phyloP scores from a whole-genome alignment of 2,329 filamentous ascomycete species.

The Nigrospora sphaerica region DNA sequence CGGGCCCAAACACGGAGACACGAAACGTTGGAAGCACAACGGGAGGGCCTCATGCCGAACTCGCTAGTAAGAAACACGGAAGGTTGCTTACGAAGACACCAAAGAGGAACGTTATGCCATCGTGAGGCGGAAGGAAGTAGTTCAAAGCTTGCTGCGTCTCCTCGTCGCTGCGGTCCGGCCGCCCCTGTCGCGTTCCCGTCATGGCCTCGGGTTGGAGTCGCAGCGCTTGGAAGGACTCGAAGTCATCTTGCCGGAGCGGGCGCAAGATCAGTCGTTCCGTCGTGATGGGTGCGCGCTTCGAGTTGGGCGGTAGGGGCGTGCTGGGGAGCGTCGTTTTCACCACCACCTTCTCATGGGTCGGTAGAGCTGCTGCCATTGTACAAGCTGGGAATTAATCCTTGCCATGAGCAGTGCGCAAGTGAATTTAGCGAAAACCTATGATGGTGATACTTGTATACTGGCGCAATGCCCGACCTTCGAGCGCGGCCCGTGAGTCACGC shows the following conservation, averaged over 20 bases:
- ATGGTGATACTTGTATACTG: too few species aligned
- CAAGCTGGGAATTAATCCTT: too few species aligned
- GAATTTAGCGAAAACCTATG: background rate
- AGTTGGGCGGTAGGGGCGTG: conserved; percentile 12
- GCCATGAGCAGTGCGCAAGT: background rate
- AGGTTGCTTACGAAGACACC: background rate
- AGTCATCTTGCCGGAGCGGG: conserved; percentile 12
- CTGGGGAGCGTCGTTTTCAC: conserved; percentile 15
- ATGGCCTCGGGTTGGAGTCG: conserved; percentile 16
- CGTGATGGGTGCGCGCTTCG: conserved; percentile 9
- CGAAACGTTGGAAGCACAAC: too few species aligned
- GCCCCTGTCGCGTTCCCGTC: conserved; percentile 12
- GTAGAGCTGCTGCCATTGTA: too few species aligned
- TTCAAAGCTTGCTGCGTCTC: conserved; percentile 12
- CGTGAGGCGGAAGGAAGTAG: conserved; percentile 2
- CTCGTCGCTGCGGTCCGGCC: conserved; percentile 11
- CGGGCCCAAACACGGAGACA: too few species aligned
- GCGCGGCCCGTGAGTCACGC: too few species aligned
- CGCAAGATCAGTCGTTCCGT: conserved; percentile 17
- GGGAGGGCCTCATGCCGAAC: too few species aligned
- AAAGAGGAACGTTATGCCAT: background rate
- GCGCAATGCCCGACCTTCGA: too few species aligned
- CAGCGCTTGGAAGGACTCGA: conserved; percentile 9
- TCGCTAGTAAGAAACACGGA: too few species aligned
- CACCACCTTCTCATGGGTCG: background rate